phyloP scores from a whole-genome alignment of 768 basidiomycete species.

The Calocera viscosa region DNA sequence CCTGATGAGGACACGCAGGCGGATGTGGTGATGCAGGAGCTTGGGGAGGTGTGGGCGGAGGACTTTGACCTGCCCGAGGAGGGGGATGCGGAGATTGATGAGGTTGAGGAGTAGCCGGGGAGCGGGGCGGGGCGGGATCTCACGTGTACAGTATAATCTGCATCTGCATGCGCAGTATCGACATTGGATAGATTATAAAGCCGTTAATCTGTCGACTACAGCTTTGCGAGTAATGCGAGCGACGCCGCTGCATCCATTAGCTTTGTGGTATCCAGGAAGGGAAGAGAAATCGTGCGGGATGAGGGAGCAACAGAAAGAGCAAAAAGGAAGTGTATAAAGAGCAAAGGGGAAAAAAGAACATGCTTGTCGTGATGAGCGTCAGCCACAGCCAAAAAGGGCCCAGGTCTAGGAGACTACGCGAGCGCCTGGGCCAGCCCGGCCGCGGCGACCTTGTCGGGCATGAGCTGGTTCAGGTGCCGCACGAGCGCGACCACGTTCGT shows the following conservation, averaged over 20 bases:
- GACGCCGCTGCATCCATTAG: neutral
- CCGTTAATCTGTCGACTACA: neutral
- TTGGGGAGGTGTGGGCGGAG: slow-evolving; percentile 15
- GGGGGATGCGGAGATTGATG: slow-evolving; percentile 7
- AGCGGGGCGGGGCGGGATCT: too few species aligned
- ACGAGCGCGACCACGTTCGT: slow-evolving; percentile 65
- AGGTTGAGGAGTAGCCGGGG: neutral
- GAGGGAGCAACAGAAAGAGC: neutral
- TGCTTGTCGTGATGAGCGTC: neutral
- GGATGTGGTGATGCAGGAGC: slow-evolving; percentile 15
- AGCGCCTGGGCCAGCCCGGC: slow-evolving; percentile 44
- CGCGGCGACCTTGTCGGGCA: slow-evolving; percentile 67
- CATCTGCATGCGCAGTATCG: neutral
- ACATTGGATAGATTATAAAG: neutral
- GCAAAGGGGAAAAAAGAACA: neutral
- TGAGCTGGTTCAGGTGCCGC: slow-evolving; percentile 54
- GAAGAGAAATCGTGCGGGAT: neutral
- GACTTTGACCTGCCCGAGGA: slow-evolving; percentile 24
- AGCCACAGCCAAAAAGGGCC: neutral
- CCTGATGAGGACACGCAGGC: slow-evolving; percentile 9
- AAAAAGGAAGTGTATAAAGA: neutral
- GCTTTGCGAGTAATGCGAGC: neutral
- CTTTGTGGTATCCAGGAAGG: slow-evolving; percentile 1
- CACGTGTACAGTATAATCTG: too few species aligned
- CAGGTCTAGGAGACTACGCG: neutral